Base-by-base conservation (phyloP, 305 asterid genomes). In the Fraxinus ornus region DNA sequence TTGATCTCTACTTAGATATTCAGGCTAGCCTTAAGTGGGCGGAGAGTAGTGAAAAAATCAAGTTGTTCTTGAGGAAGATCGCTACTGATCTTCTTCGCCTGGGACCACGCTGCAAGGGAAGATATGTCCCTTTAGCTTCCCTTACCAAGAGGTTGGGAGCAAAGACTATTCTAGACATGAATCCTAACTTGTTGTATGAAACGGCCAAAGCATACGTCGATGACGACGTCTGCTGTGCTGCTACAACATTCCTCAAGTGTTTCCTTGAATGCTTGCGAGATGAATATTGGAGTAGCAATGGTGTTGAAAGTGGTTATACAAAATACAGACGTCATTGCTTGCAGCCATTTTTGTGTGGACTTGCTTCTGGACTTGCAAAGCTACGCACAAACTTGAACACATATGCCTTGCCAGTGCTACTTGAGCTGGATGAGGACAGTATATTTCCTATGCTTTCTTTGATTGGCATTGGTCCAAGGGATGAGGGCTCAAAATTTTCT, bases 51-150 rank as follows among this genome's bases (percentile, higher is more conserved):
- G 91, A 88, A 81, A 88, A 85, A 84, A 90, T 88, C 79, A 93
- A 89, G 85, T 88, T 87, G 83, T 93, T 90, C 86, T 74, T 91
- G 86, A 89, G 87, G 89, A 91, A 91, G 86, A 94, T 93, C 80
- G 93, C 98, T 57, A 84, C 91, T 81, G 94, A 96, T 87, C 93
- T 96, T 64, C 98, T 96, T 83, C 83, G 81, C 75, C 80, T 94
- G 82, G 99, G 98, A 75, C 94, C 98, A 76, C 97, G 98, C 76
- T 94, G 98, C 90, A 96, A 96, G 91, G 99, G 99, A 74, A 91
- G 98, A 84, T 96, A 93, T 83, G 83, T 91, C 73, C 99, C 98
- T 79, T 88, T 93, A 81, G 97, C 95, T 28, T 91, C 98, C 79
- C 91, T 96, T 71, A 94, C 93, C n/a, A 90, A 89, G 91, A 91